phyloP scores from a whole-genome alignment of 2,329 filamentous ascomycete species.

The Cadophora malorum region DNA sequence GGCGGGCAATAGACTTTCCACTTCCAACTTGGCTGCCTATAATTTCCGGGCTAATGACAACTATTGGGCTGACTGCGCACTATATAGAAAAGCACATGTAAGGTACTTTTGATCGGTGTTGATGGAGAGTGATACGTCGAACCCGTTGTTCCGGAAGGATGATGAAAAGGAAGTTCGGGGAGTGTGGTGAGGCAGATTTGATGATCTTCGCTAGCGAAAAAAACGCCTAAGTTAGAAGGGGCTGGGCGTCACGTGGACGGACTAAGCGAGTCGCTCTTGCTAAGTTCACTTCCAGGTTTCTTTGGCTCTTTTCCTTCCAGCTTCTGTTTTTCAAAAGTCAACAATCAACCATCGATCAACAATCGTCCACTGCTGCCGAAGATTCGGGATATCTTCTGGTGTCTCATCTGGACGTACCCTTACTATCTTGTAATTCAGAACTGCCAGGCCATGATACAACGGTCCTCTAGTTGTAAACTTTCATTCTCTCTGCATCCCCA shows the following conservation, averaged over 20 bases:
- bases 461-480: not conserved
- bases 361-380: not conserved
- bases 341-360: not conserved
- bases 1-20: conserved; percentile 1
- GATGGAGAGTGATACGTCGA: not conserved
- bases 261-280: not conserved
- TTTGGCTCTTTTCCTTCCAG: not conserved
- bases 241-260: not conserved
- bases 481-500: not conserved
- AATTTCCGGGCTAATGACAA: conserved; percentile 1
- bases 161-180: not conserved
- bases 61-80: not conserved
- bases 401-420: no score
- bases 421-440: no score
- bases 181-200: conserved; percentile 5
- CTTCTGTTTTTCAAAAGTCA: no score
- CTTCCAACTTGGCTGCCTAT: conserved; percentile 7
- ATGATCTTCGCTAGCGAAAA: not conserved
- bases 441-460: not conserved
- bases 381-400: no score
- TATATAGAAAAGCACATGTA: not conserved
- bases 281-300: not conserved
- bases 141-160: conserved; percentile 7
- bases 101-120: not conserved
- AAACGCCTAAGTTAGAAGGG: not conserved